Conservation (phyloP, 768 basidiomycete species). For the Phallus indusiatus region DNA sequence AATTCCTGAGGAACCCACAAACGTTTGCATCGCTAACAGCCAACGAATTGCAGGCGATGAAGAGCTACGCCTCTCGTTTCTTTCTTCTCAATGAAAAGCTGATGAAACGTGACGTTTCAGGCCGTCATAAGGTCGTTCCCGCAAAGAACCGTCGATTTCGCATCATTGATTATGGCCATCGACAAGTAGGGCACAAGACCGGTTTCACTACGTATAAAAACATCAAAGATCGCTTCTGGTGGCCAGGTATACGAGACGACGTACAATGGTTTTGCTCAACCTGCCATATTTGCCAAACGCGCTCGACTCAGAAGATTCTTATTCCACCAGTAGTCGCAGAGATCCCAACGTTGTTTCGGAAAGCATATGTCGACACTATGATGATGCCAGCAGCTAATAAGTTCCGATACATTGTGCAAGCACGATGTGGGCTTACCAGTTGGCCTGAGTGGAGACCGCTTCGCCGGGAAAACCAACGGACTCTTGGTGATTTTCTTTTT, state of each 20-base stretch:
- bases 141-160: not conserved
- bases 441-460: constrained; percentile 17
- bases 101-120: not conserved
- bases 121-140: not conserved
- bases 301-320: constrained; percentile 13
- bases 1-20: not conserved
- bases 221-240: constrained; percentile 17
- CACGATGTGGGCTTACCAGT: constrained; percentile 24
- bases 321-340: constrained; percentile 14
- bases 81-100: not conserved
- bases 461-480: constrained; percentile 9
- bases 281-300: constrained; percentile 31
- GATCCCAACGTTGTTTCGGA: constrained; percentile 20
- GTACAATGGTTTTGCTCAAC: constrained; percentile 15
- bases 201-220: not conserved
- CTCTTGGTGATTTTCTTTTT: constrained; percentile 4
- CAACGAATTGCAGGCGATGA: not conserved
- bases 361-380: constrained; percentile 33
- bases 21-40: too few relatives aligned
- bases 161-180: not conserved
- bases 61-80: not conserved
- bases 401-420: constrained; percentile 28
- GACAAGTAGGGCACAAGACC: not conserved
- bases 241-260: constrained; percentile 16
- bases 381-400: constrained; percentile 25